Evolutionary conservation across 306 rosid species (phyloP), one percentile per base, ranked within the genome.

Genomic region (Lagenaria siceraria): DNA sequence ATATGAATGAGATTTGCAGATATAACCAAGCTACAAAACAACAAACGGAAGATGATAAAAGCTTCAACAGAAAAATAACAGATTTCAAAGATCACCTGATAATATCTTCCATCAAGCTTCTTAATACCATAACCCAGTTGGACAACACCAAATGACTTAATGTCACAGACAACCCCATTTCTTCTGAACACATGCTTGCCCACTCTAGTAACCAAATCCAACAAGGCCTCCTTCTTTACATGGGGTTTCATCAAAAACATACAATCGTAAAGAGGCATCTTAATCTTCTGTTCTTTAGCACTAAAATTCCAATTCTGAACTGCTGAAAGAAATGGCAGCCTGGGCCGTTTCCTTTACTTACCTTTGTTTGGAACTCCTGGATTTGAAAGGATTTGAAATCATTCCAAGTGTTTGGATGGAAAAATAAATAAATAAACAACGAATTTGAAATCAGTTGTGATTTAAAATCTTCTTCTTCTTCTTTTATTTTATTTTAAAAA

Each of bases 51-150:
- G 19, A 77, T 25, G 19, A 60, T 12, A 33, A 58, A 38, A 76
- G 46, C 46, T 22, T 12, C 27, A 66, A 66, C 17, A 66, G 29
- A 10, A 38, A 66, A 36, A 66, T 1, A 21, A 68, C 33, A 40
- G 33, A 68, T 40, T 11, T 40, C 9, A 68, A 8, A 62, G 62
- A 24, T 17, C 38, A 94, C 97, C 99, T 95, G 90, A 81, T 42
- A 95, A 78, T 77, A 87, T 69, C 97, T 84, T 33, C 99, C 99
- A 77, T 95, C 99, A 33, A 89, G 93, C 86, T 95, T 95, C 82
- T 84, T 92, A 19, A 95, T 78, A 24, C 97, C 99, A 78, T 95
- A 95, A 53, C 97, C 97, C 84, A 95, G 83, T 5, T 92, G 96
- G 80, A 95, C 86, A 1, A 14, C 25, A 77, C 97, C 99, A 27